Evolutionary conservation across 108 stramenopile species (phyloP), one percentile per base, ranked within the genome.

Genomic region (Bacterosira constricta): DNA sequence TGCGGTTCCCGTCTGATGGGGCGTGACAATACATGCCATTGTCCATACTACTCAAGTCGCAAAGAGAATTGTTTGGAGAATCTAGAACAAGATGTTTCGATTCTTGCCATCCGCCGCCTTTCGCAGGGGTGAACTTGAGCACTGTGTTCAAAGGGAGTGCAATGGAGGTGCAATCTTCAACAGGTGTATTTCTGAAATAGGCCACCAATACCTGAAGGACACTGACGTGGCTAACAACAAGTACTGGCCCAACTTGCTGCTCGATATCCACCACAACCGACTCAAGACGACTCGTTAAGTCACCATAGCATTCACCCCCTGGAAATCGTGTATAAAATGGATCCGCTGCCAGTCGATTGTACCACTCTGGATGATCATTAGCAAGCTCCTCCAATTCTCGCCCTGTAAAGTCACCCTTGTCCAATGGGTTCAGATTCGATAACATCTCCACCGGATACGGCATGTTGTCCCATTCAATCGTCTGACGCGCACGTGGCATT

Each of bases 191-290:
- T 1, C 93, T 79, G 46, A 95, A 95, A 62, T 97, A 97, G 9
- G 93, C 90, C 49, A 97, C 88, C 56, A 97, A 74, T 17, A 77
- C 71, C 74, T 97, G 96, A 53, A 97, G 71, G 12, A 91, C 86
- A 52, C 89, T 91, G 38, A 97, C 93, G 67, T 97, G 96, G 52
- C 90, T 92, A 0, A 97, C 96, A 50, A 95, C 81, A 20, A 95
- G 79, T 25, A 89, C 90, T 20, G 92, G 93, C 26, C 78, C 86
- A 36, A 92, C 90, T 62, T 94, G 91, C 63, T 95, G 96, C 56
- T 97, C 96, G 34, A 97, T 75, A 25, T 95, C 96, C 47, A 97
- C 90, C 36, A 97, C 81, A 30, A 88, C 77, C 0, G 88, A 77
- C 56, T 90, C 91, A 32, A 97, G 71, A 15, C 96, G 86, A 23